Evolutionary conservation across 2,329 filamentous ascomycete species (phyloP), one percentile per base, ranked within the genome.

Genomic region (Blastomyces gilchristii): DNA sequence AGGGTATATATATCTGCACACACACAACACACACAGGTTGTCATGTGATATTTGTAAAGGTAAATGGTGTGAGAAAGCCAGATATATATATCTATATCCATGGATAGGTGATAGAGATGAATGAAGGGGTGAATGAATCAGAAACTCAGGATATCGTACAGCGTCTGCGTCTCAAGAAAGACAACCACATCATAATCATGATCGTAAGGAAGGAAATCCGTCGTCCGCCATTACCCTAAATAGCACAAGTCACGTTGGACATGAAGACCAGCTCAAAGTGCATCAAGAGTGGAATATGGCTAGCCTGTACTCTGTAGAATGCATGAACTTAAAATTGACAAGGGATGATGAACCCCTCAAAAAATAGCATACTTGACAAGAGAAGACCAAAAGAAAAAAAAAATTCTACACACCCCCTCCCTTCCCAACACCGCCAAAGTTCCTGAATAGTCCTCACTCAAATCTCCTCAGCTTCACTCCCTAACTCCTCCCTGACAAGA

Each of bases 401-500:
- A 12, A 25, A 25, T 6, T 22, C 11, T 11, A 50, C n/a, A 22
- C 25, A 50, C n/a, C 9, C 3, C 7, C n/a, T 50, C 22, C n/a
- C 7, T 25, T 28, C 59, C 64, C 68, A 60, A 67, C 62, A 70
- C 65, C 41, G 3, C 37, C 37, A 39, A 39, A 1, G 37, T 39
- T 39, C 37, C 37, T 39, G 2, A 12, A 57, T 60, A 16, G 70
- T 22, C 68, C n/a, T 69, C 68, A 47, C 9, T 39, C 37, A 39
- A 39, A 75, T 68, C 63, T 78, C 74, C 64, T 78, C 78, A 22
- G 74, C 76, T 67, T 78, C 75, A 66, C 75, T 78, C 25, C 76
- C 78, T 54, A 78, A 70, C 64, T 79, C 77, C n/a, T 76, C 72
- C 34, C 71, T 69, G 18, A 79, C 69, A 47, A 78, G 67, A 65